Conservation (phyloP, 208 protist genomes). For the Leishmania guyanensis region DNA sequence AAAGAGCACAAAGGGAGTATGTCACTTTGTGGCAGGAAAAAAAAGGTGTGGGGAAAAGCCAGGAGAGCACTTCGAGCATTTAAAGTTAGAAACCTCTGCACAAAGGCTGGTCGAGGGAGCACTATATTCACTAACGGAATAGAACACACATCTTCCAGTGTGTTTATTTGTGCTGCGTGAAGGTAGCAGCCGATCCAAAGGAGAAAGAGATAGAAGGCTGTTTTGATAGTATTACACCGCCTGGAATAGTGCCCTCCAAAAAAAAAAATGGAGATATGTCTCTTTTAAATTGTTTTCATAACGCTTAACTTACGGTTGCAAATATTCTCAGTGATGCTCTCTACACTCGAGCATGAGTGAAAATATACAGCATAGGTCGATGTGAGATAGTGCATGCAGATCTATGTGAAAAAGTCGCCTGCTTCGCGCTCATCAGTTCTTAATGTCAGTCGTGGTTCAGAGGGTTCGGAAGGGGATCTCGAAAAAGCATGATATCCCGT, state of each 20-base stretch:
- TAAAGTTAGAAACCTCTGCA: not conserved
- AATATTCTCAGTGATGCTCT: not conserved
- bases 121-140: not conserved
- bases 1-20: slow-evolving; percentile 13
- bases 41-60: slow-evolving; percentile 12
- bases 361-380: not conserved
- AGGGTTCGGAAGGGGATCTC: slow-evolving; percentile 43
- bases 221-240: not conserved
- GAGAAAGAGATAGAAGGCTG: not conserved
- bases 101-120: not conserved
- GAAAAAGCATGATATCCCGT: slow-evolving; percentile 62
- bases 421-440: not conserved
- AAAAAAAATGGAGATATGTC: not conserved
- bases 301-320: not conserved
- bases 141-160: not conserved
- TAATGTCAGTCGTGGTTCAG: slow-evolving; percentile 14
- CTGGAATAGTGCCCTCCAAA: too few relatives aligned
- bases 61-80: not conserved
- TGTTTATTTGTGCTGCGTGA: not conserved
- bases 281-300: not conserved
- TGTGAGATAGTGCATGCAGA: not conserved
- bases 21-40: not conserved
- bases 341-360: not conserved
- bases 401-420: not conserved
- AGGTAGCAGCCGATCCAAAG: not conserved